Evolutionary conservation across 1,284 basidiomycete genomes (phyloP).

Genomic region (Cutaneotrichosporon sp.): DNA sequence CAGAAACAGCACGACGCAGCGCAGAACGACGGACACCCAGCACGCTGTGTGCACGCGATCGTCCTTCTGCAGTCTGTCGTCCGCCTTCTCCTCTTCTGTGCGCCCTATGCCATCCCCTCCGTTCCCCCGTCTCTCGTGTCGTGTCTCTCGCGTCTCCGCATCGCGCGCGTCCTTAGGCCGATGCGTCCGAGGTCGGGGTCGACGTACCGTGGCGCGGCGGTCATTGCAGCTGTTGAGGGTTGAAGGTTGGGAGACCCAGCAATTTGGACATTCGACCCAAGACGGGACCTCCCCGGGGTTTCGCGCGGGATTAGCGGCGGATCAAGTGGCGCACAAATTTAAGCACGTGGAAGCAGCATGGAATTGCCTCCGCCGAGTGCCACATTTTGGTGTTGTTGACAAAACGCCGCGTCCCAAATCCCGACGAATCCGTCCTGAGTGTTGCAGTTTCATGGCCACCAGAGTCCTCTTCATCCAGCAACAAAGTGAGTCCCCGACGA

Average conservation of each 20-base stretch:
- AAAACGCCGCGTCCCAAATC: too few species aligned
- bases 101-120: not conserved
- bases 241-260: not conserved
- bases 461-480: constrained; percentile 2
- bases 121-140: not conserved
- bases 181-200: not conserved
- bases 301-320: not conserved
- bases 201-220: constrained; percentile 10
- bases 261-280: not conserved
- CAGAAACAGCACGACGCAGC: not conserved
- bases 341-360: not conserved
- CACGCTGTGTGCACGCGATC: not conserved
- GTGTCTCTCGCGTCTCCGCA: not conserved
- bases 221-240: constrained; percentile 7
- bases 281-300: not conserved
- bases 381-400: not conserved
- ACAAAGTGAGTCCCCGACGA: constrained; percentile 7
- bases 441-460: not conserved
- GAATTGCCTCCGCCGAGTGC: not conserved
- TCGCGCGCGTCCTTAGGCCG: not conserved
- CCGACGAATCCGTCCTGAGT: not conserved
- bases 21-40: not conserved
- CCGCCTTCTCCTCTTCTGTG: not conserved
- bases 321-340: not conserved
- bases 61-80: not conserved